Conservation (phyloP, 2,329 filamentous ascomycete genomes). For the Metarhizium album region DNA sequence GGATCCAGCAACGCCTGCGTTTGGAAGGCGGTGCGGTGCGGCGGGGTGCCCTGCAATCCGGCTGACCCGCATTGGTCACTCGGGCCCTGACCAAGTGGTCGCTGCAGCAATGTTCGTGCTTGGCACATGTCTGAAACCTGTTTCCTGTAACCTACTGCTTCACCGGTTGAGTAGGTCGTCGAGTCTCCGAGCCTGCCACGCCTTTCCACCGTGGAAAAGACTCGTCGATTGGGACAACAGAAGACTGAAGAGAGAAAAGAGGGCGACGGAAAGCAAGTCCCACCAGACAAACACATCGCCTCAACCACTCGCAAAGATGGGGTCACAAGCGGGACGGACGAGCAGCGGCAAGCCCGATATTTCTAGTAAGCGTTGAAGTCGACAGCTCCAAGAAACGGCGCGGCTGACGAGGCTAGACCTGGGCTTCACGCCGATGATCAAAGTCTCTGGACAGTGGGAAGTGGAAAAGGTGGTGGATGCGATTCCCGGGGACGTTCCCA, state of each 20-base stretch:
- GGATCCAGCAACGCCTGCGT: no score
- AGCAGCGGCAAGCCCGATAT: constrained; percentile 12
- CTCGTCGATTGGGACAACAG: not conserved
- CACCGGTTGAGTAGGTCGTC: no score
- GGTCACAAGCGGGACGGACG: constrained; percentile 16
- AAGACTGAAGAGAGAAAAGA: not conserved
- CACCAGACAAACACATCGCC: not conserved
- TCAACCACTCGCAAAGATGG: constrained; percentile 12
- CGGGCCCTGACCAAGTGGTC: no score
- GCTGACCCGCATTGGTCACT: no score
- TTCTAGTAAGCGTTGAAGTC: constrained; percentile 13
- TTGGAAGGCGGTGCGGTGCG: no score
- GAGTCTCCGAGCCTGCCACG: not conserved
- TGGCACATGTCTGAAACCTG: no score
- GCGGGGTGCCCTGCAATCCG: no score
- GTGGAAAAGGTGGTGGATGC: constrained; percentile 54
- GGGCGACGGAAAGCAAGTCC: not conserved
- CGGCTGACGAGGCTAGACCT: constrained; percentile 13
- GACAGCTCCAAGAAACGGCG: not conserved
- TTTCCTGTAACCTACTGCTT: no score
- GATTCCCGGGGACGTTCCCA: constrained; percentile 44
- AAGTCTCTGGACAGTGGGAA: constrained; percentile 39
- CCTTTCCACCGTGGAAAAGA: not conserved
- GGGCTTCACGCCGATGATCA: constrained; percentile 25
- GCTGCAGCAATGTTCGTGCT: no score